These are phyloP conservation scores for Parathielavia hyrcaniae DNA, from an alignment of 495 filamentous ascomycete species.

Conservation along the genomic window DNA sequence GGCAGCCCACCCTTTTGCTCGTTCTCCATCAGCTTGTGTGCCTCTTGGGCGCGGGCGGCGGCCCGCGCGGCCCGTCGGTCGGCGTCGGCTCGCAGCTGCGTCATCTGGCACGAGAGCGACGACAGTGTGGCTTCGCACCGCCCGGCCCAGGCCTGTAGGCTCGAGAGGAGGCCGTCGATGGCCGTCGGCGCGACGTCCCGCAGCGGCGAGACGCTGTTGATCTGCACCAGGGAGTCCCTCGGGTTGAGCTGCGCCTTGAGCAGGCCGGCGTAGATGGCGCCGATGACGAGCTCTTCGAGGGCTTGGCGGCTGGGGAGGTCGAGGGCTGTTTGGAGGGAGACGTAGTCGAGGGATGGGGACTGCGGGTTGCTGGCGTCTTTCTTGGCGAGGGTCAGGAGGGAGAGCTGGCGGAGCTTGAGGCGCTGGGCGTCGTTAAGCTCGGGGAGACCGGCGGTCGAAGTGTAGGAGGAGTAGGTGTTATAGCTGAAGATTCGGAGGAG, in stretches of 20 bases:
- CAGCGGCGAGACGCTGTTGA: conserved; percentile 73
- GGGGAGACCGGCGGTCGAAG: conserved; percentile 51
- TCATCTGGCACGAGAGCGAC: conserved; percentile 69
- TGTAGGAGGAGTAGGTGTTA: conserved; percentile 78
- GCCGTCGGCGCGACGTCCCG: conserved; percentile 70
- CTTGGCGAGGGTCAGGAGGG: conserved; percentile 69
- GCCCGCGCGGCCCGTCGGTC: conserved; percentile 49
- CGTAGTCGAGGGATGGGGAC: conserved; percentile 57
- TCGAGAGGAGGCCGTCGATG: conserved; percentile 57
- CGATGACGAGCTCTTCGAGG: conserved; percentile 86
- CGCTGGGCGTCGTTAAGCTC: conserved; percentile 63
- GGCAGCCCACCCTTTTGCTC: conserved; percentile 35
- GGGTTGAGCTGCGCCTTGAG: conserved; percentile 78
- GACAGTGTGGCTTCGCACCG: conserved; percentile 69
- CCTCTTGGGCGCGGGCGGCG: conserved; percentile 39
- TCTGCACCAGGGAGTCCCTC: conserved; percentile 58
- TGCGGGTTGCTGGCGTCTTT: conserved; percentile 37
- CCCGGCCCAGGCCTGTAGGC: conserved; percentile 65
- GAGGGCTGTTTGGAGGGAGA: conserved; percentile 57
- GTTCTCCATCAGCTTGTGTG: conserved; percentile 44
- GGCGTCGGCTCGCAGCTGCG: conserved; percentile 49
- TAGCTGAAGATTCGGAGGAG: conserved; percentile 89
- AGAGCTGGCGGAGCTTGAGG: conserved; percentile 84
- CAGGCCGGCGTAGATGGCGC: conserved; percentile 79
- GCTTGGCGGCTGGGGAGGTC: conserved; percentile 59